These are phyloP conservation scores for Candida jianshihensis DNA, from an alignment of 805 yeast species.

Conservation along the genomic window DNA sequence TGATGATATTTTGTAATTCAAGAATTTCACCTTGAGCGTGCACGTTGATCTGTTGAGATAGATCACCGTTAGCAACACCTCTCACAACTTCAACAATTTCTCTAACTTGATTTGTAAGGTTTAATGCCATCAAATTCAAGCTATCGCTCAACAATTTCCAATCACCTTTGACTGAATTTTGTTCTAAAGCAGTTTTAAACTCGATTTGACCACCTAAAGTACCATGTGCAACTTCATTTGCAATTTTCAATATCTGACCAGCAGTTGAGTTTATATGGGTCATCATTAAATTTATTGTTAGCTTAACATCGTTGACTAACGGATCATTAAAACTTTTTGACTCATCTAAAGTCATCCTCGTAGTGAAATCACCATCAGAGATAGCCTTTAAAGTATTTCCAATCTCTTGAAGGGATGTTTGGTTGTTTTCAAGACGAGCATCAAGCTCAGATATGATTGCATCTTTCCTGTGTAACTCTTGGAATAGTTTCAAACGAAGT, in stretches of 20 bases:
- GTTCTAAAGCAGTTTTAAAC: slow-evolving; percentile 44
- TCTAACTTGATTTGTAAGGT: slow-evolving; percentile 82
- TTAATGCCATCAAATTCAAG: slow-evolving; percentile 83
- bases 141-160: slow-evolving; percentile 83
- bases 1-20: slow-evolving; percentile 77
- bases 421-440: background rate
- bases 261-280: slow-evolving; percentile 59
- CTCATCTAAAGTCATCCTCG: slow-evolving; percentile 54
- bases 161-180: slow-evolving; percentile 55
- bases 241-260: slow-evolving; percentile 67
- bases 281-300: slow-evolving; percentile 81
- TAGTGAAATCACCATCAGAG: slow-evolving; percentile 81
- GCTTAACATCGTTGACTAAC: slow-evolving; percentile 71
- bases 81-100: slow-evolving; percentile 87
- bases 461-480: background rate
- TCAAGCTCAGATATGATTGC: background rate
- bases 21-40: slow-evolving; percentile 87
- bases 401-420: background rate
- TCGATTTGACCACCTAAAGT: slow-evolving; percentile 86
- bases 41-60: slow-evolving; percentile 75
- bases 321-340: slow-evolving; percentile 60
- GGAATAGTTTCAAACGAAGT: background rate
- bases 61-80: slow-evolving; percentile 87
- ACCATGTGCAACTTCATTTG: slow-evolving; percentile 88
- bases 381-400: slow-evolving; percentile 53